Evolutionary conservation across 768 basidiomycete genomes (phyloP), one percentile per base, ranked within the genome.

Genomic region (Phlebiopsis flavidoalba): DNA sequence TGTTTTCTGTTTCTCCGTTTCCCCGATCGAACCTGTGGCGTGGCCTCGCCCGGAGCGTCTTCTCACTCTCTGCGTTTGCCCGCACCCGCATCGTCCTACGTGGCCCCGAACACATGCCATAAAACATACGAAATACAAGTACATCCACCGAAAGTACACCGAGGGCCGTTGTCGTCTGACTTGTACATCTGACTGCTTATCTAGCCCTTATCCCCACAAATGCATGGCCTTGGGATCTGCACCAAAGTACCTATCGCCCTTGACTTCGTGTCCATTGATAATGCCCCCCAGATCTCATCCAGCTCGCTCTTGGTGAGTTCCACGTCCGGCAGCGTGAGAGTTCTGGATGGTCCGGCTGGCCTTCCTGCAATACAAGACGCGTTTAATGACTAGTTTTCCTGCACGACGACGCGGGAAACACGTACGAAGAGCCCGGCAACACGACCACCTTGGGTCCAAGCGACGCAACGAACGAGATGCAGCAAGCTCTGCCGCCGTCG

Each of bases 391-490:
- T 6, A 59, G 51, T 8, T 54, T n/a, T 45, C n/a, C n/a, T 31
- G 8, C 21, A 37, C 1, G 8, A 12, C 40, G 12, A 43, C 40
- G 40, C 40, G 3, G 40, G 8, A 43, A 12, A 37, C 5, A 59
- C 73, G 50, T 57, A 77, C 75, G 75, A 76, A 17, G 76, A 76
- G 0, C 81, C 81, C 0, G 81, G 80, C 19, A 83, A 73, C 3
- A 81, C 80, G 58, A 83, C 72, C 21, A 78, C 73, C 65, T 79
- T 72, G 6, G 55, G 48, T 15, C 76, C 76, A 6, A 71, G 71
- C 6, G 72, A 65, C 24, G 50, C 52, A 3, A 78, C 76, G 77
- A 77, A 79, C 0, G 76, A 76, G 36, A 78, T 70, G 63, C 67
- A 69, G n/a, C n/a, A 14, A 79, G 69, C 63, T 76, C 74, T 0